phyloP scores from a whole-genome alignment of 805 yeast genomes.

The Ogataea methanolica region DNA sequence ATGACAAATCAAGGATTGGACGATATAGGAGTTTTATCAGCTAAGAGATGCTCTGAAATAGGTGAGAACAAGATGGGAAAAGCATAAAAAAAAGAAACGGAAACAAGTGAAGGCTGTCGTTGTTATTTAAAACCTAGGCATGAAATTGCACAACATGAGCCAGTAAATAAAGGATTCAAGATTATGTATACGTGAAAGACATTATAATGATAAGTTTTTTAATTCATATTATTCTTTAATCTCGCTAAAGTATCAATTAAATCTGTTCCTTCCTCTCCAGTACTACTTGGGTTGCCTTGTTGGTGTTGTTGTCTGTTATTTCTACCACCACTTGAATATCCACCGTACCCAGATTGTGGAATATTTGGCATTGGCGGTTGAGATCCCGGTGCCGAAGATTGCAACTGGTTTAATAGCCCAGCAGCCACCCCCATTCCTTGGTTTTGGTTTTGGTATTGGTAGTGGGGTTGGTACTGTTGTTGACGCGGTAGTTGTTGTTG shows the following conservation, averaged over 20 bases:
- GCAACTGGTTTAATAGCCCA: conserved; percentile 20
- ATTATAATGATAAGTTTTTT: not conserved
- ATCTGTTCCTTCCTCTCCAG: conserved; percentile 29
- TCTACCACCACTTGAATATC: not conserved
- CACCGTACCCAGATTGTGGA: conserved; percentile 1
- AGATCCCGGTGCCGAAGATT: conserved; percentile 17
- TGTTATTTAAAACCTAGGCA: too few relatives aligned
- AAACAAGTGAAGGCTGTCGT: too few relatives aligned
- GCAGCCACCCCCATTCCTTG: conserved; percentile 7
- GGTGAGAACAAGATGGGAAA: too few relatives aligned
- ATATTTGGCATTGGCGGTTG: conserved; percentile 15
- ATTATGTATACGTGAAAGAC: not conserved
- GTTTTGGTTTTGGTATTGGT: conserved; percentile 6
- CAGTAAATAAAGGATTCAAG: not conserved
- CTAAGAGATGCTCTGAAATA: too few relatives aligned
- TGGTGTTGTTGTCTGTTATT: conserved; percentile 3
- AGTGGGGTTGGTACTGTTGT: conserved; percentile 11
- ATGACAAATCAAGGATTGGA: too few relatives aligned
- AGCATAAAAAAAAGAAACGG: too few relatives aligned
- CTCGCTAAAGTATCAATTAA: conserved; percentile 34
- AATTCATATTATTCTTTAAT: conserved; percentile 33
- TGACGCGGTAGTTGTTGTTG: conserved; percentile 7
- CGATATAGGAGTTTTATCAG: too few relatives aligned
- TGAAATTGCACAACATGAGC: too few relatives aligned
- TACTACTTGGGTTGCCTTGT: conserved; percentile 11